Percentiles rank a stretch among this genome's conserved stretches.
Evolutionary conservation across 164 flowering plant genomes (phyloP).

Genomic region (Akebia trifoliata): DNA sequence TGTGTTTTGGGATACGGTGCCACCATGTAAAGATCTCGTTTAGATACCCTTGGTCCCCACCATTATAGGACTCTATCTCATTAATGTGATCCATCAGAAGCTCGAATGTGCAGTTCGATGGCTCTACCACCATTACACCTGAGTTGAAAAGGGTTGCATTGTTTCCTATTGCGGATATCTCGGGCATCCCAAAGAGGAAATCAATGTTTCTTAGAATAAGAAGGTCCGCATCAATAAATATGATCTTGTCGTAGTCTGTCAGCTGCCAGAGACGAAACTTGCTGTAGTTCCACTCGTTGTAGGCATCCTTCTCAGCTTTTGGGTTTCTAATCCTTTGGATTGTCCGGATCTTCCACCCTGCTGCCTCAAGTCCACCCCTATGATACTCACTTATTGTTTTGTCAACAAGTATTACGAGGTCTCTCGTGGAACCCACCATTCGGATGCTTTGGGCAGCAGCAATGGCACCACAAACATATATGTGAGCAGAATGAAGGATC

Average conservation of each 20-base stretch:
- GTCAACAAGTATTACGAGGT: conserved; percentile 59
- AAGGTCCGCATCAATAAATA: conserved; percentile 88
- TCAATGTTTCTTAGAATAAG: conserved; percentile 83
- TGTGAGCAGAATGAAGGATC: conserved; percentile 54
- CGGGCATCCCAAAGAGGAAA: conserved; percentile 82
- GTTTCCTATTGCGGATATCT: conserved; percentile 80
- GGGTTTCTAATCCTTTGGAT: conserved; percentile 59
- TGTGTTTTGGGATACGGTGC: conserved; percentile 89
- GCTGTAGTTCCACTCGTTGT: conserved; percentile 95
- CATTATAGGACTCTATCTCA: conserved; percentile 86
- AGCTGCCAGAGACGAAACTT: conserved; percentile 93
- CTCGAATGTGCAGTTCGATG: conserved; percentile 84
- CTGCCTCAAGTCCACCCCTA: conserved; percentile 47
- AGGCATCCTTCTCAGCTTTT: conserved; percentile 67
- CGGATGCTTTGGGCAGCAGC: conserved; percentile 65
- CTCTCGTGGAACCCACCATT: conserved; percentile 46
- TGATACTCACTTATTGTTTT: conserved; percentile 46
- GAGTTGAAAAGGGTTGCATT: conserved; percentile 89
- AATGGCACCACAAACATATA: conserved; percentile 63
- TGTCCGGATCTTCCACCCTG: conserved; percentile 54
- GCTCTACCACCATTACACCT: conserved; percentile 91
- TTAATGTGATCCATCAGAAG: conserved; percentile 79
- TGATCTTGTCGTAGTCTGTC: conserved; percentile 87
- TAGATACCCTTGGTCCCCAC: conserved; percentile 91
- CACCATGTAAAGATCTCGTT: conserved; percentile 95